Conservation (phyloP, 2,329 filamentous ascomycete species). For the Alternaria rosae region DNA sequence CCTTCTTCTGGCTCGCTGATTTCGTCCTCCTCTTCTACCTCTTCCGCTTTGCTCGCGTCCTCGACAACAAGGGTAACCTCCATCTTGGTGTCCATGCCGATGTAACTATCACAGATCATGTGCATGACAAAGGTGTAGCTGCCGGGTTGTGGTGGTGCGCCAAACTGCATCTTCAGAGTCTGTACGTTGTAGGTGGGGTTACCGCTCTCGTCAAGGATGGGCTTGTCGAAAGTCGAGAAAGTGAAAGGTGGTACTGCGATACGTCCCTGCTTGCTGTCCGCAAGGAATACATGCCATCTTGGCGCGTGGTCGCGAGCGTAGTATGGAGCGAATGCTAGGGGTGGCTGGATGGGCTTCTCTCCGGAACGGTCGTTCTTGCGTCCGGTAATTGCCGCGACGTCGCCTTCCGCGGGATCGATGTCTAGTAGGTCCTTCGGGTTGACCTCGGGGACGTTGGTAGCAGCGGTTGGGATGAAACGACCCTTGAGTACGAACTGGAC, state of each 20-base stretch:
- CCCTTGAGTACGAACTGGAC: slow-evolving; percentile 96
- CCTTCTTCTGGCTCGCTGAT: slow-evolving; percentile 98
- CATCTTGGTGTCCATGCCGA: slow-evolving; percentile 91
- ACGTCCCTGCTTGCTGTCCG: slow-evolving; percentile 91
- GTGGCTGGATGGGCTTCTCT: slow-evolving; percentile 73
- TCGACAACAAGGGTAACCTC: slow-evolving; percentile 90
- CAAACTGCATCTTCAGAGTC: slow-evolving; percentile 96
- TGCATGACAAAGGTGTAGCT: slow-evolving; percentile 96
- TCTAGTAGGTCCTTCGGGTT: slow-evolving; percentile 85
- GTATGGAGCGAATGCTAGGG: slow-evolving; percentile 89
- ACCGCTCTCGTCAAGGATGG: slow-evolving; percentile 79
- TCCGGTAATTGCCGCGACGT: slow-evolving; percentile 83
- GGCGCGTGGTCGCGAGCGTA: slow-evolving; percentile 89
- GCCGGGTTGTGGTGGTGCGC: slow-evolving; percentile 88
- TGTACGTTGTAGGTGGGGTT: slow-evolving; percentile 94
- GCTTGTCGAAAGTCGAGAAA: slow-evolving; percentile 92
- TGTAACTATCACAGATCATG: slow-evolving; percentile 90
- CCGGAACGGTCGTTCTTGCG: slow-evolving; percentile 73
- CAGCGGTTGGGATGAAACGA: slow-evolving; percentile 88
- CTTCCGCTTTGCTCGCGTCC: slow-evolving; percentile 82
- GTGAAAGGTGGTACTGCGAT: slow-evolving; percentile 96
- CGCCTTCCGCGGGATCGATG: slow-evolving; percentile 89
- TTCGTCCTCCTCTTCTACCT: slow-evolving; percentile 85
- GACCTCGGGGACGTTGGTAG: slow-evolving; percentile 74
- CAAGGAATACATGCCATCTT: slow-evolving; percentile 92